Conservation (phyloP, 805 yeast genomes). For the Candida methanosorbosa region DNA sequence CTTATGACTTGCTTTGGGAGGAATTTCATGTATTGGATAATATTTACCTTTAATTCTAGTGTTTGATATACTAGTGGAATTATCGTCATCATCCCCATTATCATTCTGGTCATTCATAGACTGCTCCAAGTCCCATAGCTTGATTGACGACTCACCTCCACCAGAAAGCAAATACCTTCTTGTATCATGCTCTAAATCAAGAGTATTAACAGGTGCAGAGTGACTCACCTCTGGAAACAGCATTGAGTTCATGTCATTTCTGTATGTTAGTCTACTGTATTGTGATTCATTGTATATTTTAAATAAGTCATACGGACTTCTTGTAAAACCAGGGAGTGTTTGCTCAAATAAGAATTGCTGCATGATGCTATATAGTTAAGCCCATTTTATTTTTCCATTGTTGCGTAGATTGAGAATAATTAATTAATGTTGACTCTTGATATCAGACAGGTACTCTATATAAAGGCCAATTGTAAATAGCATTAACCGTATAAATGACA, state of each 20-base stretch:
- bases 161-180: slow-evolving; percentile 54
- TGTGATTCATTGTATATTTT: slow-evolving; percentile 16
- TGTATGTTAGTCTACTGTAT: slow-evolving; percentile 12
- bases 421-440: too few species aligned
- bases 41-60: slow-evolving; percentile 7
- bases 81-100: neutral
- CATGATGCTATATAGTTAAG: too few species aligned
- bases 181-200: slow-evolving; percentile 43
- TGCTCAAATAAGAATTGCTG: too few species aligned
- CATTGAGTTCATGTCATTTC: slow-evolving; percentile 10
- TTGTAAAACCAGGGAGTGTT: too few species aligned
- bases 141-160: slow-evolving; percentile 61
- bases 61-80: too few species aligned
- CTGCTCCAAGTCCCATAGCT: slow-evolving; percentile 52
- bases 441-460: too few species aligned
- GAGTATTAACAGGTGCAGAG: slow-evolving; percentile 46
- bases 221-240: slow-evolving; percentile 39
- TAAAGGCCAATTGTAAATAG: too few species aligned
- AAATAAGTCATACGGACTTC: neutral
- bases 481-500: too few species aligned
- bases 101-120: slow-evolving; percentile 9
- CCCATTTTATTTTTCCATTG: too few species aligned
- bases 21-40: slow-evolving; percentile 13
- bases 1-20: slow-evolving; percentile 39
- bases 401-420: too few species aligned